Conservation (phyloP, 495 filamentous ascomycete genomes). For the Penicillium salamii region DNA sequence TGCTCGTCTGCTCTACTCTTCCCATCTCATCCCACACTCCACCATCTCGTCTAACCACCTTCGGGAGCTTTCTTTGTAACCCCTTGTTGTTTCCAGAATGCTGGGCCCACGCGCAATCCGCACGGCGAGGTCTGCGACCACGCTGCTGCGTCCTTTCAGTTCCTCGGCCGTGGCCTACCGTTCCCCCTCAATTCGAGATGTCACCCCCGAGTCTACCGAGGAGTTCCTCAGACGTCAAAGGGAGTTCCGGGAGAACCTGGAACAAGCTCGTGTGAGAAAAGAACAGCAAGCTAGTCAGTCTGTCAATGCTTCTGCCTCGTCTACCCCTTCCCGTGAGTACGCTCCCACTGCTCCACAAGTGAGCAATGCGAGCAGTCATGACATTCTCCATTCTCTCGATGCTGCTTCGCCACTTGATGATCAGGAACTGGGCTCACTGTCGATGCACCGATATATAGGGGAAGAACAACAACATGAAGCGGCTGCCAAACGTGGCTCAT, state of each 20-base stretch:
- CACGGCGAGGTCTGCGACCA: conserved; percentile 44
- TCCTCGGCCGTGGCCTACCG: conserved; percentile 53
- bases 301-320: conserved; percentile 45
- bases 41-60: conserved; percentile 12
- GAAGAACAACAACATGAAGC: conserved; percentile 49
- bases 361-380: conserved; percentile 52
- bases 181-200: conserved; percentile 80
- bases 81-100: conserved; percentile 29
- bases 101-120: conserved; percentile 48
- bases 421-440: conserved; percentile 64
- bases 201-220: conserved; percentile 65
- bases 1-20: conserved; percentile 8
- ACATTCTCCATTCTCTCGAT: conserved; percentile 32
- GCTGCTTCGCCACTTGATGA: conserved; percentile 37
- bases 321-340: conserved; percentile 43
- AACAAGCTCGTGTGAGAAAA: conserved; percentile 67
- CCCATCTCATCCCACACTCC: conserved; percentile 11
- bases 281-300: conserved; percentile 84
- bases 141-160: conserved; percentile 58
- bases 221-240: conserved; percentile 78
- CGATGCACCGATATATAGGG: conserved; percentile 53
- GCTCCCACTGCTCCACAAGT: conserved; percentile 54
- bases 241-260: conserved; percentile 80
- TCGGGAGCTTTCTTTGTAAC: conserved; percentile 3
- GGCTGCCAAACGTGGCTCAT: conserved; percentile 45